Evolutionary conservation across 164 flowering plant species (phyloP).

Genomic region (Warburgia ugandensis): DNA sequence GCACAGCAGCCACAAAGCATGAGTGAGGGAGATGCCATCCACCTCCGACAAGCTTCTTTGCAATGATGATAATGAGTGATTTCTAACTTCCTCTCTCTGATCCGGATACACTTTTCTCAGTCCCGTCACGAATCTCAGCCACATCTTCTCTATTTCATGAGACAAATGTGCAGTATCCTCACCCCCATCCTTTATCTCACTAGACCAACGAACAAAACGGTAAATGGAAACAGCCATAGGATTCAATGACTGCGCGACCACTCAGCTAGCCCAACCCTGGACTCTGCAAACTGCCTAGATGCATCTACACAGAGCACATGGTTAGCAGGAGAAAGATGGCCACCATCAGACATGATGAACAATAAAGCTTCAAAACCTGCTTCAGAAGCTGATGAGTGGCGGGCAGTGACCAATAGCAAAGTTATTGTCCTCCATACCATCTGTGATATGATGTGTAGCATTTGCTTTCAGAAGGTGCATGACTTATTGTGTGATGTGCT

Average conservation of each 20-base stretch:
- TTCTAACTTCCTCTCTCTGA: conserved; percentile 35
- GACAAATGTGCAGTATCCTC: conserved; percentile 21
- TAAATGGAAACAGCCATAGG: conserved; percentile 30
- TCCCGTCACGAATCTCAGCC: conserved; percentile 32
- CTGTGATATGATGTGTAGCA: conserved; percentile 29
- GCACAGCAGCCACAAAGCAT: conserved; percentile 29
- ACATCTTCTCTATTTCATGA: conserved; percentile 35
- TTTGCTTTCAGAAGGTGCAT: conserved; percentile 32
- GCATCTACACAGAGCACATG: conserved; percentile 33
- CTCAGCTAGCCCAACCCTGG: conserved; percentile 27
- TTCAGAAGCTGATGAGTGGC: conserved; percentile 39
- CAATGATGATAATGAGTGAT: conserved; percentile 25
- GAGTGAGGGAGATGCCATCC: conserved; percentile 23
- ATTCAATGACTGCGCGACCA: conserved; percentile 31
- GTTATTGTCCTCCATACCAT: conserved; percentile 35
- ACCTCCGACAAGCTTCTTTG: conserved; percentile 25
- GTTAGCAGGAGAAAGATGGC: conserved; percentile 27
- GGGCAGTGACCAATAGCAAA: conserved; percentile 35
- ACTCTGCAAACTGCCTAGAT: conserved; percentile 35
- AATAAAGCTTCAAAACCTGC: conserved; percentile 32
- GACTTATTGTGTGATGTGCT: conserved; percentile 37
- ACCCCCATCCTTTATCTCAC: conserved; percentile 20
- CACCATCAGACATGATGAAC: conserved; percentile 34
- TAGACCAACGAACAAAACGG: conserved; percentile 24
- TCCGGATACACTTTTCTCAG: conserved; percentile 32